Percentiles rank a stretch among this genome's conserved stretches.
These are phyloP conservation scores for Pelargonium fulgidum DNA, from an alignment of 441 rosid genomes.

Conservation along the genomic window DNA sequence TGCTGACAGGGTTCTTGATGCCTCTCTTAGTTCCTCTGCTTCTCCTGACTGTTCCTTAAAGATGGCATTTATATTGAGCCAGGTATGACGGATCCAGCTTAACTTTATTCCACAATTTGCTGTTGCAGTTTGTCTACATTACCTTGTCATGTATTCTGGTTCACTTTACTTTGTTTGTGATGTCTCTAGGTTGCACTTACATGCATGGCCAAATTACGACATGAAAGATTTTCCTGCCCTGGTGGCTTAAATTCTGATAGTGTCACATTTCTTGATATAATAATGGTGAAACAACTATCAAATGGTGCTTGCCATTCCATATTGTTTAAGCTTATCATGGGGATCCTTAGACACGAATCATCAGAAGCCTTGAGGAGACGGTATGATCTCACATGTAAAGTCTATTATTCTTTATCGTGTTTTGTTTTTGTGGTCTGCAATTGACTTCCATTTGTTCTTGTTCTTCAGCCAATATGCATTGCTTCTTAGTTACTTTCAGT, in stretches of 20 bases:
- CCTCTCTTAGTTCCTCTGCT: conserved; percentile 81
- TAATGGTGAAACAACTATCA: conserved; percentile 76
- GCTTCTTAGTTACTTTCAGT: conserved; percentile 93
- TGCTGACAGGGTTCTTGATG: conserved; percentile 81
- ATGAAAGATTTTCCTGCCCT: conserved; percentile 72
- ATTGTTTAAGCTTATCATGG: conserved; percentile 81
- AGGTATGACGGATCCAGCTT: conserved; percentile 36
- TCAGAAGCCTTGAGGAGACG: conserved; percentile 98
- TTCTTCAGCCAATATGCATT: conserved; percentile 77
- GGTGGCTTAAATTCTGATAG: conserved; percentile 65
- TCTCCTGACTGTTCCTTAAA: conserved; percentile 92
- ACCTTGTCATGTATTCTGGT: conserved; percentile 9
- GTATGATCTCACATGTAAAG: conserved; percentile 33
- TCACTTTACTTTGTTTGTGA: conserved; percentile 14
- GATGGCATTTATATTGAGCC: conserved; percentile 82
- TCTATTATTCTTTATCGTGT: conserved; percentile 14
- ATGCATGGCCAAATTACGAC: conserved; percentile 91
- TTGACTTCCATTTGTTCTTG: conserved; percentile 22
- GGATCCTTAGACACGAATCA: conserved; percentile 79
- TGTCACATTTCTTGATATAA: conserved; percentile 74
- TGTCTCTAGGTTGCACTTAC: conserved; percentile 80
- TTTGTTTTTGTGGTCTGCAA: conserved; percentile 4
- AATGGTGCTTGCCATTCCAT: conserved; percentile 89
- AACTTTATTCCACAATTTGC: not conserved
- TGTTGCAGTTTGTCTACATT: conserved; percentile 8